Conservation (phyloP, 352 stramenopile species). For the Phytopythium helicoides region DNA sequence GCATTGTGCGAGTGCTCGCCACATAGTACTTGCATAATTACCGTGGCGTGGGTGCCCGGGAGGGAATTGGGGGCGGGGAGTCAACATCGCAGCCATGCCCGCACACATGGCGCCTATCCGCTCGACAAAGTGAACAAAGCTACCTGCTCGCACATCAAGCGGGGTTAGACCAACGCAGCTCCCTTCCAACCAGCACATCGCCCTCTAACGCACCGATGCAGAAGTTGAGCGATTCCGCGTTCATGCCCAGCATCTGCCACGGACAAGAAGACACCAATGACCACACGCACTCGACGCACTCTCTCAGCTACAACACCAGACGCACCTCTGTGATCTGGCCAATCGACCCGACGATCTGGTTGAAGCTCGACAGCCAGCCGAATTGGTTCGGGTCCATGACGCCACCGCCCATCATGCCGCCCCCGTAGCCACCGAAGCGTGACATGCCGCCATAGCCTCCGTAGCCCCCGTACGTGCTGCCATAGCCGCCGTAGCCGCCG, state of each 20-base stretch:
- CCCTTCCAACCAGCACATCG: not conserved
- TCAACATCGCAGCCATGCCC: constrained; percentile 62
- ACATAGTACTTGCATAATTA: constrained; percentile 7
- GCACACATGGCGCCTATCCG: constrained; percentile 77
- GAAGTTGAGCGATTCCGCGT: constrained; percentile 72
- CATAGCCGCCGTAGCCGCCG: constrained; percentile 34
- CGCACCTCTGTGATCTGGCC: constrained; percentile 69
- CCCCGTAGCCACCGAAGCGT: constrained; percentile 29
- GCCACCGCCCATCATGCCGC: constrained; percentile 27
- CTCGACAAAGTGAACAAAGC: constrained; percentile 84
- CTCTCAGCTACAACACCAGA: not conserved
- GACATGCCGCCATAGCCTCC: constrained; percentile 18
- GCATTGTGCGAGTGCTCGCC: not conserved
- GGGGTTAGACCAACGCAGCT: not conserved
- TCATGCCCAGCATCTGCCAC: constrained; percentile 63
- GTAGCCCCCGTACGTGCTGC: constrained; percentile 31
- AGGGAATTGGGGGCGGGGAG: constrained; percentile 57
- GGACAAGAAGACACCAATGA: constrained; percentile 1
- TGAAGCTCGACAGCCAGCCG: constrained; percentile 64
- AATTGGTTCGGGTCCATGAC: constrained; percentile 61
- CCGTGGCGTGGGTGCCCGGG: constrained; percentile 73
- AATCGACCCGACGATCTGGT: constrained; percentile 67
- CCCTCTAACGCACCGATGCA: constrained; percentile 39
- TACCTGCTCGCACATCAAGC: constrained; percentile 25
- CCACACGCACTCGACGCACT: not conserved